phyloP scores from a whole-genome alignment of 257 asterid species.

The Solanum sitiens region DNA sequence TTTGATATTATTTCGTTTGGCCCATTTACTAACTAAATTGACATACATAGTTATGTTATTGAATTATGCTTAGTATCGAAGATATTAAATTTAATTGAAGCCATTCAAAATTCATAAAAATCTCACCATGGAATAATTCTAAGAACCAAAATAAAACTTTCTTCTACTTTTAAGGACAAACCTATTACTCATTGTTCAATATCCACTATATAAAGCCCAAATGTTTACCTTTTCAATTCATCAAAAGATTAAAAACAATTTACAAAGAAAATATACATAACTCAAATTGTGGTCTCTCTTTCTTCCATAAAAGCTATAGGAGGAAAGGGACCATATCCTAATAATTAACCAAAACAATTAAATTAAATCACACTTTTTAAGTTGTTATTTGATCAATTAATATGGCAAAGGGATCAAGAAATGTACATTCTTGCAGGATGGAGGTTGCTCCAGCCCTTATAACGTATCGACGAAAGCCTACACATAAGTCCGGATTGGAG shows the following conservation, averaged over 20 bases:
- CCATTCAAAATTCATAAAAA: not conserved
- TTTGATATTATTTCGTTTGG: too few species aligned
- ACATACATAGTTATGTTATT: not conserved
- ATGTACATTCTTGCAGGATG: not conserved
- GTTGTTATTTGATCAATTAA: not conserved
- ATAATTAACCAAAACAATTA: not conserved
- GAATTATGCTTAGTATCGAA: not conserved
- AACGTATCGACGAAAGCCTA: not conserved
- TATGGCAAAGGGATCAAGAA: not conserved
- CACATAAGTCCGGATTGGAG: not conserved
- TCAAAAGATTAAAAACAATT: not conserved
- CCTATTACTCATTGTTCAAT: not conserved
- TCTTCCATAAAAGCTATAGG: not conserved
- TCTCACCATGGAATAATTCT: not conserved
- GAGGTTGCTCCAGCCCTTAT: not conserved
- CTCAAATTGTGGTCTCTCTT: not conserved
- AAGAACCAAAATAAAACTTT: not conserved
- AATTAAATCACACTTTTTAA: not conserved
- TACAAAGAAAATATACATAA: not conserved
- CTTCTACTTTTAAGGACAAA: not conserved
- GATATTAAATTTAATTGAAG: not conserved
- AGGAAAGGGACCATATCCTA: not conserved
- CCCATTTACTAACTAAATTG: not conserved
- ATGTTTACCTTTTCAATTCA: not conserved
- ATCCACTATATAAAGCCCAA: not conserved